Evolutionary conservation across 2,329 filamentous ascomycete genomes (phyloP).

Genomic region (Diaporthe amygdali): DNA sequence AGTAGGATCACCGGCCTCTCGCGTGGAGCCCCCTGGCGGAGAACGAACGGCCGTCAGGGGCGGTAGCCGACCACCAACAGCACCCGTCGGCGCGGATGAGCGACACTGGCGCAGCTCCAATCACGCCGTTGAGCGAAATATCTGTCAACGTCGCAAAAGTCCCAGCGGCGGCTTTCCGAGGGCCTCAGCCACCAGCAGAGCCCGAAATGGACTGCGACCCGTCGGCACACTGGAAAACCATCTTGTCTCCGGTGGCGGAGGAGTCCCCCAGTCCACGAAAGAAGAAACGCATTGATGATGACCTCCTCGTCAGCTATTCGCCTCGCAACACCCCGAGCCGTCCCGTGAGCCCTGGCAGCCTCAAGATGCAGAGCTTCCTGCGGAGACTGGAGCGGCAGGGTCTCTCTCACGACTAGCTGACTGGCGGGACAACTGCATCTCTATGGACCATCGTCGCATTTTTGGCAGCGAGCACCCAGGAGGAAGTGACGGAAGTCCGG

Average conservation of each 20-base stretch:
- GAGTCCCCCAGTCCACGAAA: slow-evolving; percentile 22
- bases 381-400: slow-evolving; percentile 23
- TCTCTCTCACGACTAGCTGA: slow-evolving; percentile 24
- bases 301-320: slow-evolving; percentile 1
- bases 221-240: slow-evolving; percentile 13
- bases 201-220: neutral
- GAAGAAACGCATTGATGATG: neutral
- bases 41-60: slow-evolving; percentile 18
- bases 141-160: slow-evolving; percentile 25
- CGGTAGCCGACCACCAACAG: neutral
- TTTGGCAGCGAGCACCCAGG: neutral
- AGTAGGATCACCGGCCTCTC: slow-evolving; percentile 25
- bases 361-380: slow-evolving; percentile 26
- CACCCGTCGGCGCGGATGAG: neutral
- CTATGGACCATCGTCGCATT: slow-evolving; percentile 10
- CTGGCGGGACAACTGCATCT: slow-evolving; percentile 4
- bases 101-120: neutral
- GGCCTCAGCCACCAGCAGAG: slow-evolving; percentile 4
- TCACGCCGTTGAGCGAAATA: slow-evolving; percentile 22
- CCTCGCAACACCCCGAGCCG: neutral
- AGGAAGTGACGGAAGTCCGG: neutral
- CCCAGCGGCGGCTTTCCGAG: slow-evolving; percentile 4
- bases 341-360: slow-evolving; percentile 24
- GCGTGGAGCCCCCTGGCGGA: slow-evolving; percentile 21
- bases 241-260: slow-evolving; percentile 26